Evolutionary conservation across 768 basidiomycete species (phyloP), one percentile per base, ranked within the genome.

Genomic region (Amyloporia xantha): DNA sequence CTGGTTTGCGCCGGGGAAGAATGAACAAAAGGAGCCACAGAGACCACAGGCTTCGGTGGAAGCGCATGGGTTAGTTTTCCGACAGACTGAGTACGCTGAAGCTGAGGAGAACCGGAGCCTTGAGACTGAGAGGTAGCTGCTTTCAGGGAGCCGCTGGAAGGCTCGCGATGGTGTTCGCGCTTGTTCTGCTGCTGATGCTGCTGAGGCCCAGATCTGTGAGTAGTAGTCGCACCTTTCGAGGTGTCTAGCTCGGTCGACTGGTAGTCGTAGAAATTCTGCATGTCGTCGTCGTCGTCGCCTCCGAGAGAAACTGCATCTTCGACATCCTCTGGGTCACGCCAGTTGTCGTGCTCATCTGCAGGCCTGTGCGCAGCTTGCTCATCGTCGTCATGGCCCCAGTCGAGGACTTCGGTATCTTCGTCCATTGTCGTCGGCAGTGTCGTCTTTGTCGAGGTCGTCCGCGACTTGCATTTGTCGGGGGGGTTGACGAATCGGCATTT

Each of bases 251-350:
- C 64, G 51, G 63, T 58, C 53, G 70, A 57, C 54, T 73, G 66
- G 58, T 68, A 71, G 57, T 76, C 73, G 49, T 69, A 67, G 60
- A 75, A 76, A 40, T 77, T 77, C 51, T 74, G 69, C 41, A 46
- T 40, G 52, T 84, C 79, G 42, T 85, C 83, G 46, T 87, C 83
- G 51, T 68, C 83, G 53, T 68, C 68, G 55, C 79, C 78, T 45
- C 85, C 85, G 24, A 87, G 72, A 41, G 85, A 87, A 55, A 88
- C 79, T 47, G 82, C 75, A 55, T 82, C 78, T 58, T 80, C 79
- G 44, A 70, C 71, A 54, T 75, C 74, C 52, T 75, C 72, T 10
- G 51, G 42, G 30, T 62, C 61, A 23, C 66, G 52, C 23, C 54
- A 46, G 28, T 27, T 27, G 17, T 25, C 26, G 19, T 10, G 9